These are phyloP conservation scores for Heliocybe sulcata DNA, from an alignment of 1,284 basidiomycete species.

Conservation along the genomic window DNA sequence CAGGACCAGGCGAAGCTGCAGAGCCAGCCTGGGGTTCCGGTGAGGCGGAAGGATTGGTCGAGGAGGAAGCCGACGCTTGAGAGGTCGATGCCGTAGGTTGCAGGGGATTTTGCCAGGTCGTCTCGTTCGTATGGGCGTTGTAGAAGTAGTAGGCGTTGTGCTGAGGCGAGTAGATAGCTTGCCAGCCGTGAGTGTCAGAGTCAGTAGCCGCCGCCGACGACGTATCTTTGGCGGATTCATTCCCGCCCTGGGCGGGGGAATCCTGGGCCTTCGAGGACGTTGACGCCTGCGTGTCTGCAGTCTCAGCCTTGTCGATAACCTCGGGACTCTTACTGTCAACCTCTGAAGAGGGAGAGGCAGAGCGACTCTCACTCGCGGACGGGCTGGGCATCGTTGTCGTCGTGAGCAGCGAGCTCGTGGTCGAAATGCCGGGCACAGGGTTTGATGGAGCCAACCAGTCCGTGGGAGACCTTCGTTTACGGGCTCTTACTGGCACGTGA, in stretches of 20 bases:
- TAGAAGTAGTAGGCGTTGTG: slow-evolving; percentile 87
- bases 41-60: neutral
- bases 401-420: too few species aligned
- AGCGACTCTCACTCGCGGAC: neutral
- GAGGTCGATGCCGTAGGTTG: slow-evolving; percentile 25
- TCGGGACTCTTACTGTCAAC: neutral
- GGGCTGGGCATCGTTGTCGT: too few species aligned
- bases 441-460: too few species aligned
- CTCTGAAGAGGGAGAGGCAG: neutral
- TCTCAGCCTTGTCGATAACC: neutral
- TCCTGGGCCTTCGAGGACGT: neutral
- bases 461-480: too few species aligned
- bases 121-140: slow-evolving; percentile 73
- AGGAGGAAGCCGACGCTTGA: slow-evolving; percentile 6
- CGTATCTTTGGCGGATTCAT: neutral
- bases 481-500: too few species aligned
- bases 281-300: neutral
- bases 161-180: slow-evolving; percentile 78
- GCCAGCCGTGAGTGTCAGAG: slow-evolving; percentile 47
- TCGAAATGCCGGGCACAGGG: too few species aligned
- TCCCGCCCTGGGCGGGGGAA: neutral
- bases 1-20: slow-evolving; percentile 16
- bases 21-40: slow-evolving; percentile 21
- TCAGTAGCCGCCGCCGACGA: neutral
- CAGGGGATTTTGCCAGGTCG: slow-evolving; percentile 86